Evolutionary conservation across 1,284 basidiomycete genomes (phyloP).

Genomic region (Ustilago vetiveriae): DNA sequence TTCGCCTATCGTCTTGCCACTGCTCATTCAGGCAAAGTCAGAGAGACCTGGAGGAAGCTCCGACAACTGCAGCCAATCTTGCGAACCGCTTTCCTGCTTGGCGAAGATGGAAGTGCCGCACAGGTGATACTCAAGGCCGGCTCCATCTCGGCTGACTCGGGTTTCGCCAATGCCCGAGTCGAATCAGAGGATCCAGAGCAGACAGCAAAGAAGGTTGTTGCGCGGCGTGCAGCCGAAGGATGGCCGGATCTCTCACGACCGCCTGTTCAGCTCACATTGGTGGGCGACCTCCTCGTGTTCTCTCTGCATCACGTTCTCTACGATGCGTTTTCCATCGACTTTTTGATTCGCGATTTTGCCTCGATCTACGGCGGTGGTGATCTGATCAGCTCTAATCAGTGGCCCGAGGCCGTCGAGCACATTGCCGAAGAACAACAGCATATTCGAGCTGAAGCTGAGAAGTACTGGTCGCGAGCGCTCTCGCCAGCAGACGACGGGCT

Average conservation of each 20-base stretch:
- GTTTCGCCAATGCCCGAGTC: slow-evolving; percentile 11
- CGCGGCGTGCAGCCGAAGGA: slow-evolving; percentile 14
- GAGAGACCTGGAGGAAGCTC: slow-evolving; percentile 45
- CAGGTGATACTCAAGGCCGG: slow-evolving; percentile 39
- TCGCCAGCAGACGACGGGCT: slow-evolving; percentile 6
- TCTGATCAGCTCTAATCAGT: slow-evolving; percentile 13
- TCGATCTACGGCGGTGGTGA: slow-evolving; percentile 31
- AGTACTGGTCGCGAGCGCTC: slow-evolving; percentile 30
- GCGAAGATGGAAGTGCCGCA: slow-evolving; percentile 16
- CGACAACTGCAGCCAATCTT: slow-evolving; percentile 49
- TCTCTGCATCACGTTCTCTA: slow-evolving; percentile 62
- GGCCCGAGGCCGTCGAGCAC: slow-evolving; percentile 30
- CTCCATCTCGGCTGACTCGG: neutral
- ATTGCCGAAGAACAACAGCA: slow-evolving; percentile 11
- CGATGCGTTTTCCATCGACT: slow-evolving; percentile 58
- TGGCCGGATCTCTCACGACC: slow-evolving; percentile 25
- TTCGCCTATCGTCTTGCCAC: slow-evolving; percentile 45
- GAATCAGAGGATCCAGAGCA: slow-evolving; percentile 1
- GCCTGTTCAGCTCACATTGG: slow-evolving; percentile 32
- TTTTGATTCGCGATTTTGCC: slow-evolving; percentile 52
- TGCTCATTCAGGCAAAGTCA: slow-evolving; percentile 12
- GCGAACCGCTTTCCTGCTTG: slow-evolving; percentile 48
- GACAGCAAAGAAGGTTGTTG: slow-evolving; percentile 10
- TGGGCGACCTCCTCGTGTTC: slow-evolving; percentile 46
- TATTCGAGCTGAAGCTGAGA: slow-evolving; percentile 6